Percentiles rank a stretch among this genome's conserved stretches.
These are phyloP conservation scores for Akanthomyces uredinophilus DNA, from an alignment of 2,329 filamentous ascomycete genomes.

Conservation along the genomic window DNA sequence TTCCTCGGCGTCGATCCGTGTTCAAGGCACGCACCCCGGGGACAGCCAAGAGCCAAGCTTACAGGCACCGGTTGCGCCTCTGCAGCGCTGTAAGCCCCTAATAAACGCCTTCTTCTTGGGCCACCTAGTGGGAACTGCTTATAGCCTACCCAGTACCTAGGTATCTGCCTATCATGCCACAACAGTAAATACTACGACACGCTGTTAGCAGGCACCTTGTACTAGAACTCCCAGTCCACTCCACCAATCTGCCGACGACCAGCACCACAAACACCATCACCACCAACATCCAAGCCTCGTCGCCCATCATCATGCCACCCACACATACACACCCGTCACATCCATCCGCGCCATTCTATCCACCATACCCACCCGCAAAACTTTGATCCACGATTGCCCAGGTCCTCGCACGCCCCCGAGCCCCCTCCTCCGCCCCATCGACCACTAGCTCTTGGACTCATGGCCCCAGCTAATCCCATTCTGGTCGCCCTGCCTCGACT, in stretches of 20 bases:
- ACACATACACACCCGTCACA: background rate
- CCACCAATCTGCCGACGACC: too few relatives aligned
- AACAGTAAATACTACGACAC: too few relatives aligned
- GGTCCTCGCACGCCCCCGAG: background rate
- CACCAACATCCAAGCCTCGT: background rate
- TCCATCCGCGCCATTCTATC: background rate
- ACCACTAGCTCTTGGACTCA: background rate
- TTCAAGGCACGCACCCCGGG: too few relatives aligned
- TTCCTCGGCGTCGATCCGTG: background rate
- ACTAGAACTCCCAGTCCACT: too few relatives aligned
- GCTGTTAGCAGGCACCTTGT: too few relatives aligned
- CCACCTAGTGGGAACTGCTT: too few relatives aligned
- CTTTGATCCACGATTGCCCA: slow-evolving; percentile 11
- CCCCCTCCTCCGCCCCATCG: slow-evolving; percentile 2
- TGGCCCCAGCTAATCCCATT: background rate
- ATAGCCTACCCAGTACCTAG: too few relatives aligned
- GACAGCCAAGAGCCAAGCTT: too few relatives aligned
- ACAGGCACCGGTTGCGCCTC: too few relatives aligned
- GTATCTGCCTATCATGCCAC: too few relatives aligned
- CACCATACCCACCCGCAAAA: slow-evolving; percentile 8
- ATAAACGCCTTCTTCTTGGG: too few relatives aligned
- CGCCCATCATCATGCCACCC: background rate
- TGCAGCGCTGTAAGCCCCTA: too few relatives aligned
- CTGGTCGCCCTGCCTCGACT: background rate
- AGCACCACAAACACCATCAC: background rate